Conservation (phyloP, 2,329 filamentous ascomycete species). For the Blastomyces parvus region DNA sequence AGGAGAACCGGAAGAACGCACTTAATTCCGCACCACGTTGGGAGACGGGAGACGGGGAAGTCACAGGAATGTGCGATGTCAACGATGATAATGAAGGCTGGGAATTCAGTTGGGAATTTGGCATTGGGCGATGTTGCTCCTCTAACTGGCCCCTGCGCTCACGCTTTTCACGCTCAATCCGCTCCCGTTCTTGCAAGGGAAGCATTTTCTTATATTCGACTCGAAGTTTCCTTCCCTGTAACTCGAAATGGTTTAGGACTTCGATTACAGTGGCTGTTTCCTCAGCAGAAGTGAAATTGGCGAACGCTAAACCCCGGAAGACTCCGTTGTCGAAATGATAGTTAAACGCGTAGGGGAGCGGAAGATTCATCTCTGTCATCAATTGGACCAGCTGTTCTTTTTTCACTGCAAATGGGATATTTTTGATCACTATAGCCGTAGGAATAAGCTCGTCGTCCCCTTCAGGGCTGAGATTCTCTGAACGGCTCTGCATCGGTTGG, state of each 20-base stretch:
- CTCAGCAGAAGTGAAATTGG: conserved; percentile 92
- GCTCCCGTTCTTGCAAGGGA: conserved; percentile 82
- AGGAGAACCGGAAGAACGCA: conserved; percentile 19
- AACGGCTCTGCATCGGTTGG: conserved; percentile 33
- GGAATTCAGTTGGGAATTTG: conserved; percentile 57
- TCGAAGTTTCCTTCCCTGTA: conserved; percentile 85
- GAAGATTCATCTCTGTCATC: conserved; percentile 90
- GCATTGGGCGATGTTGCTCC: conserved; percentile 80
- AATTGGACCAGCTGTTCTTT: conserved; percentile 88
- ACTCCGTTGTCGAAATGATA: conserved; percentile 99
- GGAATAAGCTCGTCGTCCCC: conserved; percentile 78
- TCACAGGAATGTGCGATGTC: conserved; percentile 52
- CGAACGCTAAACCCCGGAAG: conserved; percentile 90
- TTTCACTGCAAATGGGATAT: conserved; percentile 96
- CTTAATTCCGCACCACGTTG: conserved; percentile 37
- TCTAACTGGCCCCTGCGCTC: conserved; percentile 92
- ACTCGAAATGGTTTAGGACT: conserved; percentile 86
- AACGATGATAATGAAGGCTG: conserved; percentile 82
- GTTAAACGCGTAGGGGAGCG: conserved; percentile 96
- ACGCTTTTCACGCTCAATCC: conserved; percentile 93
- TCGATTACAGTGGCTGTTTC: conserved; percentile 91
- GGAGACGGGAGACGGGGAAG: conserved; percentile 59
- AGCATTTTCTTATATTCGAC: conserved; percentile 99
- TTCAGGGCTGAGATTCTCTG: conserved; percentile 34
- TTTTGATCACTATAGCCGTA: conserved; percentile 98